These are phyloP conservation scores for Geosmithia morbida DNA, from an alignment of 2,329 filamentous ascomycete genomes.

Conservation along the genomic window DNA sequence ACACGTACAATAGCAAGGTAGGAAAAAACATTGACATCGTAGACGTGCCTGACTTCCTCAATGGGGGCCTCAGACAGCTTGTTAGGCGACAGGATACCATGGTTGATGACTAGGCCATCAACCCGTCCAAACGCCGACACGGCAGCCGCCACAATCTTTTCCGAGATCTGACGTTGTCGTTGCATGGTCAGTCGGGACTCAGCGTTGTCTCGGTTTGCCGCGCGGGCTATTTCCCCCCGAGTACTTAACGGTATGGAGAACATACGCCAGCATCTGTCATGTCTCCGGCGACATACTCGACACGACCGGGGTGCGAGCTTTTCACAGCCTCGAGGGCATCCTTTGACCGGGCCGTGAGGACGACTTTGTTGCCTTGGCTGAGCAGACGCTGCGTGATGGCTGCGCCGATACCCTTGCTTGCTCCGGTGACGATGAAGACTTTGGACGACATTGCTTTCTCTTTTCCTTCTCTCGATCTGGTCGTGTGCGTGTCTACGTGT, in stretches of 20 bases:
- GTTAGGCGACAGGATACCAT: constrained; percentile 68
- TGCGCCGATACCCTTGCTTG: constrained; percentile 48
- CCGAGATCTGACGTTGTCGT: constrained; percentile 30
- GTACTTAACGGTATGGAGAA: constrained; percentile 1
- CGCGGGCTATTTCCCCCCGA: no score
- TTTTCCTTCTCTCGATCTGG: neutral
- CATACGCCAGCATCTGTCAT: constrained; percentile 35
- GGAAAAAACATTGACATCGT: constrained; percentile 81
- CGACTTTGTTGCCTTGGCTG: constrained; percentile 35
- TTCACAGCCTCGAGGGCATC: constrained; percentile 35
- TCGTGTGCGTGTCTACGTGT: neutral
- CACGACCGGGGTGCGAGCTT: constrained; percentile 32
- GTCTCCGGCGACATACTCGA: constrained; percentile 42
- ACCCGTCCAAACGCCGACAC: constrained; percentile 54
- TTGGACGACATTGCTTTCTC: constrained; percentile 32
- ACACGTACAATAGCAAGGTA: constrained; percentile 56
- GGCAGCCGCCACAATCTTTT: constrained; percentile 50
- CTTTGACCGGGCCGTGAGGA: constrained; percentile 40
- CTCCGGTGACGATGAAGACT: constrained; percentile 55
- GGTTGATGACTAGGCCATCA: constrained; percentile 78
- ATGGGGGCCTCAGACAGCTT: constrained; percentile 52
- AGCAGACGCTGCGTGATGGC: constrained; percentile 39
- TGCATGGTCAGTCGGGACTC: neutral
- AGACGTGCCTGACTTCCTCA: constrained; percentile 61
- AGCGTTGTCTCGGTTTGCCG: no score